Conservation (phyloP, 2,329 filamentous ascomycete genomes). For the Anthostomella pinea region DNA sequence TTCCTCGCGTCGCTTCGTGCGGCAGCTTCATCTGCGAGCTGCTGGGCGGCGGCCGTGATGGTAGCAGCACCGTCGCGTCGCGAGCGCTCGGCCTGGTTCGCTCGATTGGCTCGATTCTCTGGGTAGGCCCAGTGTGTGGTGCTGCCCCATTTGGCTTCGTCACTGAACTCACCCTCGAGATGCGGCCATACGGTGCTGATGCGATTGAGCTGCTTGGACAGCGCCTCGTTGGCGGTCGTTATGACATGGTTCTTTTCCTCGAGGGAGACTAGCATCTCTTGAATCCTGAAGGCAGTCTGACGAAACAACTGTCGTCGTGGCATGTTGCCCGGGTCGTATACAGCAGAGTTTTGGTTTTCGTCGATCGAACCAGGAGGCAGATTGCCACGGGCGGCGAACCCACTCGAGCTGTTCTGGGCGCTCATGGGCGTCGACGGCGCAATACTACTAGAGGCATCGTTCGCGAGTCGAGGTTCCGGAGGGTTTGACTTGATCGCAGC, state of each 20-base stretch:
- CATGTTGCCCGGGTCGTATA: constrained; percentile 57
- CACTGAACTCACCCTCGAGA: constrained; percentile 85
- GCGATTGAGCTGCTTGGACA: constrained; percentile 79
- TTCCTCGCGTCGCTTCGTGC: constrained; percentile 81
- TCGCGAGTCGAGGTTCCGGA: constrained; percentile 43
- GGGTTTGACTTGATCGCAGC: constrained; percentile 54
- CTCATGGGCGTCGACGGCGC: constrained; percentile 48
- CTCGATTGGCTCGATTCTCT: constrained; percentile 67
- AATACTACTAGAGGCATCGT: constrained; percentile 42
- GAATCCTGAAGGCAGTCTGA: constrained; percentile 73
- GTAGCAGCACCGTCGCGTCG: constrained; percentile 75
- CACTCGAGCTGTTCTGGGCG: constrained; percentile 47
- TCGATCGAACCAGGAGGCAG: constrained; percentile 39
- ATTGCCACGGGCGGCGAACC: constrained; percentile 36
- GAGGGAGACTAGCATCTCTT: constrained; percentile 82
- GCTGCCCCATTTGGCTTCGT: constrained; percentile 91
- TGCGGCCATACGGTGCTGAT: constrained; percentile 85
- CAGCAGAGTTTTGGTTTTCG: constrained; percentile 41
- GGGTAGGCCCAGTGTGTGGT: constrained; percentile 93
- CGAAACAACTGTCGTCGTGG: constrained; percentile 72
- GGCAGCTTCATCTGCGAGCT: constrained; percentile 79
- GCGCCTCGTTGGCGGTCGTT: constrained; percentile 84
- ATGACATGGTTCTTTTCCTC: constrained; percentile 99
- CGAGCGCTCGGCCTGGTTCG: constrained; percentile 68
- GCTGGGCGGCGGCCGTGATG: constrained; percentile 72